Evolutionary conservation across 257 asterid species (phyloP), one percentile per base, ranked within the genome.

Genomic region (Solanum dulcamara): DNA sequence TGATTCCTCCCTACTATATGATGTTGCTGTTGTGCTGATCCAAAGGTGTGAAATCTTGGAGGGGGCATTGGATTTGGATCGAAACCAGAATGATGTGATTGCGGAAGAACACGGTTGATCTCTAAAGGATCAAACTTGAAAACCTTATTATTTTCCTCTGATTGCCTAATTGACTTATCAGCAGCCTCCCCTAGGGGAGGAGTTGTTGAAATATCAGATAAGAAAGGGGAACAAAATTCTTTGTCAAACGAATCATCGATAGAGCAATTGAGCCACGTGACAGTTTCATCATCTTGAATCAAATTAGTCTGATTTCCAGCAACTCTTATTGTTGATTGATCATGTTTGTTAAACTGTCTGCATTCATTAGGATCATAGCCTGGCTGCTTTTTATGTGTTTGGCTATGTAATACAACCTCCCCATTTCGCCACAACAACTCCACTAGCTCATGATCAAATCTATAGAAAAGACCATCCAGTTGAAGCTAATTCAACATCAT

Each of bases 361-460:
- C 86, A 42, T 30, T 89, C 88, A 51, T 60, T 48, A 50, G 85
- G 79, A 51, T 85, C 91, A 53, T n/a, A 51, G 28, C 81, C 81
- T 64, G 59, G 82, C 38, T 89, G 85, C 82, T 90, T 94, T 83
- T 88, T 85, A 30, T 87, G 90, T 81, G 80, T 91, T 83, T 94
- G 99, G 86, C 88, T 91, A 67, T 92, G 89, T 84, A 93, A 74
- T 24, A 95, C 93, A 18, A 93, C 92, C 77, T 94, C 97, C 30
- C 99, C 99, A 86, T 95, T 92, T 75, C 92, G 93, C 99, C 98
- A 95, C 24, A 92, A 86, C 86, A 95, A 93, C 90, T 95, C 99
- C 88, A 93, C 92, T 51, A 95, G 87, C 59, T 91, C 98, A 90
- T 89, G 90, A 68, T 90, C 95, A 84, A 89, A 77, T 84, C 99